Conservation (phyloP, 2,329 filamentous ascomycete species). For the Aspergillus sp. region DNA sequence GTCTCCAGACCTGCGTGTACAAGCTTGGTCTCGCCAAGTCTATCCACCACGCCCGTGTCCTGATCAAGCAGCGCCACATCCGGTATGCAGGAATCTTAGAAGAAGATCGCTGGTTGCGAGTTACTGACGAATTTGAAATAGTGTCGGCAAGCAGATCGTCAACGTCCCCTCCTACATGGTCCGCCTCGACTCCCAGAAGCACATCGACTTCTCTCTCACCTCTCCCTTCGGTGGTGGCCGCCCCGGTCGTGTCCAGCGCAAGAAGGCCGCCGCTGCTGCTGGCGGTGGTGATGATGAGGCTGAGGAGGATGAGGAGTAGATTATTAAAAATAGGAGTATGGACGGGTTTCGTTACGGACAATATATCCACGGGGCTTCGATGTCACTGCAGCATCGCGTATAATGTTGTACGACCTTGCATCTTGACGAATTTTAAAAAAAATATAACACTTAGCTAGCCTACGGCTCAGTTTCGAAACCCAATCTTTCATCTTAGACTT, state of each 20-base stretch:
- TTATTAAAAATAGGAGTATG: slow-evolving; percentile 40
- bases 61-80: slow-evolving; percentile 99
- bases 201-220: slow-evolving; percentile 98
- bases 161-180: slow-evolving; percentile 99
- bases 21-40: slow-evolving; percentile 99
- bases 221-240: slow-evolving; percentile 97
- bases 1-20: slow-evolving; percentile 99
- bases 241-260: slow-evolving; percentile 96
- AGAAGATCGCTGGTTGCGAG: not conserved
- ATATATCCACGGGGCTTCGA: slow-evolving; percentile 32
- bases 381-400: slow-evolving; percentile 40
- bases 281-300: slow-evolving; percentile 58
- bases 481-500: slow-evolving; percentile 16
- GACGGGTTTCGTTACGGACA: slow-evolving; percentile 40
- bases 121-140: slow-evolving; percentile 26
- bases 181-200: slow-evolving; percentile 99
- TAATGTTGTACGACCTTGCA: slow-evolving; percentile 44
- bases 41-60: slow-evolving; percentile 99
- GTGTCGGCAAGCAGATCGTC: slow-evolving; percentile 99
- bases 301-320: slow-evolving; percentile 75
- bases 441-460: slow-evolving; percentile 31
- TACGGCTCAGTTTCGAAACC: slow-evolving; percentile 37
- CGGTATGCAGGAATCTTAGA: slow-evolving; percentile 41
- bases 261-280: slow-evolving; percentile 98
- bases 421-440: slow-evolving; percentile 32